These are phyloP conservation scores for Yarrowia keelungensis DNA, from an alignment of 805 yeast species.

Conservation along the genomic window DNA sequence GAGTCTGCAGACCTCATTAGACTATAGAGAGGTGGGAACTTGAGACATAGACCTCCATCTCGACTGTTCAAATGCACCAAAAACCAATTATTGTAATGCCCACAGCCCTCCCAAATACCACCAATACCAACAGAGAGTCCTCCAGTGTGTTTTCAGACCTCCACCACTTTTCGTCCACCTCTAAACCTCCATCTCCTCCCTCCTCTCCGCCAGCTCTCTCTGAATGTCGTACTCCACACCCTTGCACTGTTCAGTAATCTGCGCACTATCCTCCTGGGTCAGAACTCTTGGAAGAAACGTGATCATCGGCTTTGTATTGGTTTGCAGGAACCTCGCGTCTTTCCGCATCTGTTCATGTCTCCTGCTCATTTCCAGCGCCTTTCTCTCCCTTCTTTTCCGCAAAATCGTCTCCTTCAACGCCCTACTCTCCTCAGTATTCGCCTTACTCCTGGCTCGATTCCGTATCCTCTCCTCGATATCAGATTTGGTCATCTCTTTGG, in stretches of 20 bases:
- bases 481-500: neutral
- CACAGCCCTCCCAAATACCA: too few species aligned
- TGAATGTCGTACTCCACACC: constrained; percentile 10
- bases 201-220: neutral
- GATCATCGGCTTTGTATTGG: neutral
- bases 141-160: too few species aligned
- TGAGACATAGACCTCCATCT: too few species aligned
- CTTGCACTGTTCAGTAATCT: neutral
- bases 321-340: constrained; percentile 1
- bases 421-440: neutral
- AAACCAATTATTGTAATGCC: too few species aligned
- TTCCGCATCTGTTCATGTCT: constrained; percentile 18
- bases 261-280: neutral
- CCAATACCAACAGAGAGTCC: too few species aligned
- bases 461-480: constrained; percentile 24
- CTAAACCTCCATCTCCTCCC: too few species aligned
- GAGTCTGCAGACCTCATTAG: too few species aligned
- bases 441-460: neutral
- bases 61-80: too few species aligned
- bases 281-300: constrained; percentile 7
- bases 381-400: neutral
- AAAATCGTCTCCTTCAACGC: constrained; percentile 3
- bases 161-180: too few species aligned
- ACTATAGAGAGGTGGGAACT: too few species aligned
- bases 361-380: constrained; percentile 6